Evolutionary conservation across 2,329 filamentous ascomycete genomes (phyloP).

Genomic region (Trichoderma semiorbis): DNA sequence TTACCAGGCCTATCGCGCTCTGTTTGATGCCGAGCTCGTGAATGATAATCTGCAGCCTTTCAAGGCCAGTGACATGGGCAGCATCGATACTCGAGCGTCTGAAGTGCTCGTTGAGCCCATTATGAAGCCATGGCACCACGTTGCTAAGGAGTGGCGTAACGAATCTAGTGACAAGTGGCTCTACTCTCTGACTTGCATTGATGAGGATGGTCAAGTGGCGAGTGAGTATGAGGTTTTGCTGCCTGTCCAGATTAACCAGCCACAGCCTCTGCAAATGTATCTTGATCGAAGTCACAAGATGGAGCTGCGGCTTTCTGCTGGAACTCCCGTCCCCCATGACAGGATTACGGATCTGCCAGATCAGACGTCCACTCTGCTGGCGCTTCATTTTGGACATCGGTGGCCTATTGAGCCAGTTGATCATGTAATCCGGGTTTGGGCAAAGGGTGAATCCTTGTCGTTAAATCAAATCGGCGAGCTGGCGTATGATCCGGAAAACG

Average conservation of each 20-base stretch:
- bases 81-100: constrained; percentile 37
- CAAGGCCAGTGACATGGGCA: constrained; percentile 36
- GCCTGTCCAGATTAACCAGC: constrained; percentile 40
- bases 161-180: constrained; percentile 21
- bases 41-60: constrained; percentile 75
- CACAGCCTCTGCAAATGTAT: constrained; percentile 39
- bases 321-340: constrained; percentile 21
- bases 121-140: constrained; percentile 45
- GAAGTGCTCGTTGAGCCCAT: constrained; percentile 36
- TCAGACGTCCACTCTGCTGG: constrained; percentile 45
- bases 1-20: constrained; percentile 70
- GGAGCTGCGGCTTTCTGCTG: constrained; percentile 27
- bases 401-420: constrained; percentile 37
- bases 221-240: constrained; percentile 43
- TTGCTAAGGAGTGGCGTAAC: constrained; percentile 45
- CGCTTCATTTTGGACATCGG: constrained; percentile 48
- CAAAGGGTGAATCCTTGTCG: constrained; percentile 25
- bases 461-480: constrained; percentile 32
- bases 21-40: constrained; percentile 69
- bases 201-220: constrained; percentile 29
- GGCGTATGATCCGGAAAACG: constrained; percentile 26
- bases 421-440: constrained; percentile 44
- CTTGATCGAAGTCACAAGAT: constrained; percentile 37
- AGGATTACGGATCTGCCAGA: constrained; percentile 31
- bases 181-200: constrained; percentile 34